Conservation (phyloP, 768 basidiomycete genomes). For the Tephrocybe sp. region DNA sequence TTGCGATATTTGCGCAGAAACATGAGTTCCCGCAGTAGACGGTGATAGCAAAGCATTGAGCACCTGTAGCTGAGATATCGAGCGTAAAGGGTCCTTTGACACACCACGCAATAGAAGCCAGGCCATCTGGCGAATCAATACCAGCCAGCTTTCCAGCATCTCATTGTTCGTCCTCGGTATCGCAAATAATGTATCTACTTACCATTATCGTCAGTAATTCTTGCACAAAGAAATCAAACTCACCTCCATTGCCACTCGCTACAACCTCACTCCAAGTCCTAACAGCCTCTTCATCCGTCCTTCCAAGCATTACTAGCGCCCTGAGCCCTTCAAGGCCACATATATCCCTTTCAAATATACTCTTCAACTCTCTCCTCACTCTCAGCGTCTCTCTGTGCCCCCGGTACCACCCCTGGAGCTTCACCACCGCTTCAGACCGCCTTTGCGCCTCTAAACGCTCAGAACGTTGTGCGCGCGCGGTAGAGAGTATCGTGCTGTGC, state of each 20-base stretch:
- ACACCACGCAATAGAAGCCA: slow-evolving; percentile 52
- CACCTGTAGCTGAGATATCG: slow-evolving; percentile 46
- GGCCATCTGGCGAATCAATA: slow-evolving; percentile 49
- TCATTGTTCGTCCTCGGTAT: slow-evolving; percentile 32
- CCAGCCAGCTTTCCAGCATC: slow-evolving; percentile 49
- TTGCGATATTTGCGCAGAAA: slow-evolving; percentile 32
- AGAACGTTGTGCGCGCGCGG: slow-evolving; percentile 56
- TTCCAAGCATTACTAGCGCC: slow-evolving; percentile 61
- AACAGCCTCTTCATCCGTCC: slow-evolving; percentile 42
- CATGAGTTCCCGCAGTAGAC: slow-evolving; percentile 22
- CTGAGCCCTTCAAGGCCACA: slow-evolving; percentile 55
- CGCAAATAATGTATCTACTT: slow-evolving; percentile 37
- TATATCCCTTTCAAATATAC: slow-evolving; percentile 49
- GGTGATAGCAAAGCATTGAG: slow-evolving; percentile 45
- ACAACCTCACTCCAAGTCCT: slow-evolving; percentile 44
- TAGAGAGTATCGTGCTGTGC: slow-evolving; percentile 55
- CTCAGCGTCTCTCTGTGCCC: slow-evolving; percentile 39
- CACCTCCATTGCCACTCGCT: slow-evolving; percentile 27
- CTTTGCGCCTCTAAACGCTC: slow-evolving; percentile 56
- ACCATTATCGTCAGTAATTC: neutral
- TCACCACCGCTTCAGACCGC: slow-evolving; percentile 54
- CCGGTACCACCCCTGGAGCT: slow-evolving; percentile 72
- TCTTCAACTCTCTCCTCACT: slow-evolving; percentile 44
- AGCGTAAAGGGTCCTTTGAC: slow-evolving; percentile 44
- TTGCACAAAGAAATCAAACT: neutral